A percentile compares a stretch with the other conserved stretches of the same genome.
phyloP scores from a whole-genome alignment of 75 land plant genomes.

The Sequoia sempervirens region DNA sequence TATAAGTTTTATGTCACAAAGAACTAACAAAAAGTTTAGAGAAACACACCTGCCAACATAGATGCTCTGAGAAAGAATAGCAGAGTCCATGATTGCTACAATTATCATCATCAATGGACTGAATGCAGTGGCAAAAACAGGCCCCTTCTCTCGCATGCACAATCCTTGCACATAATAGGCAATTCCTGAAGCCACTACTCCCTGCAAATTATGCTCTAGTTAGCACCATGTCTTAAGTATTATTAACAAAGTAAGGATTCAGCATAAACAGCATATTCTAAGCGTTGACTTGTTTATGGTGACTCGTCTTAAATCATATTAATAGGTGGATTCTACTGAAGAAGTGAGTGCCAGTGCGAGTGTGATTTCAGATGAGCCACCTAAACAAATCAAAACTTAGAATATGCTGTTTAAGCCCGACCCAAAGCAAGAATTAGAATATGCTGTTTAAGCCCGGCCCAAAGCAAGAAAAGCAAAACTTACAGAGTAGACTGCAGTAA shows the following conservation, averaged over 20 bases:
- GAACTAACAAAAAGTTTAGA: not conserved
- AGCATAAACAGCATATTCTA: no score
- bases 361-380: no score
- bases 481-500: constrained; percentile 41
- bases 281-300: no score
- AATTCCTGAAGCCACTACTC: constrained; percentile 54
- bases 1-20: not conserved
- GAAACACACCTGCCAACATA: constrained; percentile 51
- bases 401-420: no score
- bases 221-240: not conserved
- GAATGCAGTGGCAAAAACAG: constrained; percentile 67
- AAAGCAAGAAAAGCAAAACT: not conserved
- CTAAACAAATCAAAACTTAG: no score
- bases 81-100: constrained; percentile 64
- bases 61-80: constrained; percentile 53
- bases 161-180: constrained; percentile 65
- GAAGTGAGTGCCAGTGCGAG: no score
- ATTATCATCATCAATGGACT: constrained; percentile 71
- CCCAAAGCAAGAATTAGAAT: no score
- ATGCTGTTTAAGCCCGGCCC: no score
- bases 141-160: constrained; percentile 53
- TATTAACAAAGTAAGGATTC: not conserved
- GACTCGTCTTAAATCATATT: no score
- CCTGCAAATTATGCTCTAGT: constrained; percentile 28
- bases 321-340: no score